Base-by-base conservation (phyloP, 2,329 filamentous ascomycete genomes). In the Magnaporthiopsis incrustans region DNA sequence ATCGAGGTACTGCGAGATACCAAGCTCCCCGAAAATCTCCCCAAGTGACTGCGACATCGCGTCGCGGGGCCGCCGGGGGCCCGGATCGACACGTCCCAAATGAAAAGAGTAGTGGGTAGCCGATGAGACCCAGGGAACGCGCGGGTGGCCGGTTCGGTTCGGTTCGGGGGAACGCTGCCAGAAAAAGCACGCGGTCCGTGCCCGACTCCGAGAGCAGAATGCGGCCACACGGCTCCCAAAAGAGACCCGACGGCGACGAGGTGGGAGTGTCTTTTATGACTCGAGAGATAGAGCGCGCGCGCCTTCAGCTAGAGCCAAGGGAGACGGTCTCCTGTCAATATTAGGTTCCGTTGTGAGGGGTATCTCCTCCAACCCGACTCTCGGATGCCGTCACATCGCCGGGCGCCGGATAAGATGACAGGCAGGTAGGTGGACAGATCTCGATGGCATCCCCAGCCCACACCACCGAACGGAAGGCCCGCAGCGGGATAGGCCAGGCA, bases 1-100 rank as follows among this genome's bases (percentile, higher is more conserved):
- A 68, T 88, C 82, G 66, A 90, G 83, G 77, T 95, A 94, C 76
- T 92, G 89, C 77, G 85, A 81, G 74, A 95, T 82, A 73, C 90
- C 90, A 80, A 94, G 81, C 81, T 90, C 89, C 77, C 85, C 82
- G 73, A 94, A 86, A 68, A 88, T 83, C 53, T 81, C 76, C 69
- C 81, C 84, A 71, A 95, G 79, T 74, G 85, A 82, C 68, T 77
- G 77, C 81, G 82, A 85, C 86, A 89, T 89, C 67, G 69, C 68
- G 70, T 59, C 66, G 56, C 61, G 44, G 38, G 38, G 27, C 61
- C 61, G 18, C 61, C 44, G 4, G 10, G 53, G 61, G 26, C 26
- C 44, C 30, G 14, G 53, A 50, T 56, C 25, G n/a, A 58, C n/a
- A 58, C 44, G 44, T 50, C 44, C 44, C 44, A n/a, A n/a, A 18